These are phyloP conservation scores for Lachnellula willkommii DNA, from an alignment of 2,329 filamentous ascomycete species.

Conservation along the genomic window DNA sequence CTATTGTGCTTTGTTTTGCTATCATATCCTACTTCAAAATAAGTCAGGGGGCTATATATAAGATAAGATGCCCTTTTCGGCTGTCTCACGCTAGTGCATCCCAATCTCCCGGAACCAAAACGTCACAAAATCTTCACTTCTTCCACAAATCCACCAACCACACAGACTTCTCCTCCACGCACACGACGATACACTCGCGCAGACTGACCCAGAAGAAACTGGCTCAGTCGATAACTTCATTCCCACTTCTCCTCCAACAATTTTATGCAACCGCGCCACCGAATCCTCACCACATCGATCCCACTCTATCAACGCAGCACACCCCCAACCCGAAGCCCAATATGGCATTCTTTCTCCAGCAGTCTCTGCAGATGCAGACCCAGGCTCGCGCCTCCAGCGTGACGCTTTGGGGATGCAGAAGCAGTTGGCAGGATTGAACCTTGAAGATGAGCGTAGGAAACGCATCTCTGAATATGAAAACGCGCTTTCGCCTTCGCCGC, in stretches of 20 bases:
- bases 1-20: no score
- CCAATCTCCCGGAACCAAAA: background rate
- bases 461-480: slow-evolving; percentile 58
- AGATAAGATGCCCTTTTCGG: no score
- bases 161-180: background rate
- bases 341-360: slow-evolving; percentile 51
- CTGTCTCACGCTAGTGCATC: no score
- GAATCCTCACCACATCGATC: slow-evolving; percentile 41
- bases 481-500: slow-evolving; percentile 44
- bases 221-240: slow-evolving; percentile 30
- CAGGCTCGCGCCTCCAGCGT: slow-evolving; percentile 29
- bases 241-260: slow-evolving; percentile 32
- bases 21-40: no score
- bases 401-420: slow-evolving; percentile 44
- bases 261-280: slow-evolving; percentile 61
- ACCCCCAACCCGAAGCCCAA: slow-evolving; percentile 40
- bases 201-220: slow-evolving; percentile 32
- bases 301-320: slow-evolving; percentile 35
- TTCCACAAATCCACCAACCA: slow-evolving; percentile 6
- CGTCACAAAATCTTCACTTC: slow-evolving; percentile 4
- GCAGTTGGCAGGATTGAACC: slow-evolving; percentile 49
- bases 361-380: slow-evolving; percentile 25
- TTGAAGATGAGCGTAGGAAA: slow-evolving; percentile 33
- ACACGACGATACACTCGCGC: slow-evolving; percentile 3
- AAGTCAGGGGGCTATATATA: no score